These are phyloP conservation scores for Trypanosomatidae sp. DNA, from an alignment of 208 protist species.

Conservation along the genomic window DNA sequence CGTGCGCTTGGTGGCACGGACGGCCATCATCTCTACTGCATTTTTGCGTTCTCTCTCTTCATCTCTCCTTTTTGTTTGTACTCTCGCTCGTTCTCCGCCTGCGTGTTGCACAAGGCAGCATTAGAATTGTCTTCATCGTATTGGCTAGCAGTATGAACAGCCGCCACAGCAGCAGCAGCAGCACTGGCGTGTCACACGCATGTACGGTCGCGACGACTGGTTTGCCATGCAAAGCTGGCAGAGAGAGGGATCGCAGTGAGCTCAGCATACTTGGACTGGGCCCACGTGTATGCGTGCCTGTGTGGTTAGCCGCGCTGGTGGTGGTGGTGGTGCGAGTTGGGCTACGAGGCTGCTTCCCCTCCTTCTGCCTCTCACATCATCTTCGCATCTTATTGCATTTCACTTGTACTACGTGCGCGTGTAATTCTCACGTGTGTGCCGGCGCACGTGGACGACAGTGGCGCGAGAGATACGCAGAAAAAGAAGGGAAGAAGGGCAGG, in stretches of 20 bases:
- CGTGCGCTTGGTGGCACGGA: background rate
- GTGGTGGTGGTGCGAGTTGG: background rate
- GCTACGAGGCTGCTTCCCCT: background rate
- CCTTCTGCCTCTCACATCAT: background rate
- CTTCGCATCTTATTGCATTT: background rate
- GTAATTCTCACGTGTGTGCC: background rate
- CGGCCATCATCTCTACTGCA: background rate
- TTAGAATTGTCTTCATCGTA: background rate
- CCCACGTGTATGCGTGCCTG: background rate
- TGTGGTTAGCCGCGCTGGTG: background rate
- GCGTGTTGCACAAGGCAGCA: background rate
- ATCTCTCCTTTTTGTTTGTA: background rate
- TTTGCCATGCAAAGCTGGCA: background rate
- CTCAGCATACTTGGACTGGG: background rate
- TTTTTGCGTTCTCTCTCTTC: background rate
- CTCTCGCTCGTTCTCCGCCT: background rate
- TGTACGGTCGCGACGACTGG: background rate
- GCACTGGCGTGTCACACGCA: background rate
- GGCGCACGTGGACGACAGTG: background rate
- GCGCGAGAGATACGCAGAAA: background rate
- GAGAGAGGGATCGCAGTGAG: slow-evolving; percentile 1
- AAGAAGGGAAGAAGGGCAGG: background rate
- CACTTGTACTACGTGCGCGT: background rate
- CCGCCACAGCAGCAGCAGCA: background rate
- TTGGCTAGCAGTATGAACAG: background rate